Conservation (phyloP, 2,329 filamentous ascomycete species). For the Remersonia thermophila region DNA sequence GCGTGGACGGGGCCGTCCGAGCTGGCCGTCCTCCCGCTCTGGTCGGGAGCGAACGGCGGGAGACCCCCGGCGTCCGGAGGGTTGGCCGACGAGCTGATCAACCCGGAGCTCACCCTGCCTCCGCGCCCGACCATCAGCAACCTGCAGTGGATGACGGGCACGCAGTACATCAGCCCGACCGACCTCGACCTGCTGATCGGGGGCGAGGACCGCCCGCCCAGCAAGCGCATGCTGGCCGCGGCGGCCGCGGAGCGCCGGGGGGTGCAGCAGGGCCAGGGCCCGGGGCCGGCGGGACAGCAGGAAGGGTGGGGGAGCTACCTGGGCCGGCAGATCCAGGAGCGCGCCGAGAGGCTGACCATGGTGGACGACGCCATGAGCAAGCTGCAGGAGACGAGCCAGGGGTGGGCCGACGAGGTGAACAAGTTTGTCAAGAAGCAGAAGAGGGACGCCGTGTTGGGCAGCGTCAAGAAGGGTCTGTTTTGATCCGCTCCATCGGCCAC, state of each 20-base stretch:
- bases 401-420: conserved; percentile 76
- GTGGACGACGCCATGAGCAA: conserved; percentile 78
- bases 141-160: conserved; percentile 91
- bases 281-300: conserved; percentile 24
- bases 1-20: conserved; percentile 85
- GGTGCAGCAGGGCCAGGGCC: conserved; percentile 23
- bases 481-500: conserved; percentile 1
- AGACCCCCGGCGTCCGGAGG: conserved; percentile 43
- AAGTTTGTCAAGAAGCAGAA: conserved; percentile 85
- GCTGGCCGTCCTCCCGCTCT: conserved; percentile 69
- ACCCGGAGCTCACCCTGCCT: conserved; percentile 60
- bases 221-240: conserved; percentile 77
- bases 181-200: conserved; percentile 89
- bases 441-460: conserved; percentile 65
- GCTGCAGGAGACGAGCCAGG: conserved; percentile 66
- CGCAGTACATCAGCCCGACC: conserved; percentile 73
- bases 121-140: conserved; percentile 87
- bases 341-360: conserved; percentile 75
- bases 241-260: conserved; percentile 58
- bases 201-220: conserved; percentile 74
- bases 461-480: conserved; percentile 48
- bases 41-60: conserved; percentile 46
- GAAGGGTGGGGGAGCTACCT: conserved; percentile 72
- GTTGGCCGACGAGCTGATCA: conserved; percentile 55
- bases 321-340: conserved; percentile 73